Evolutionary conservation across 192 early-diverging fungal species (phyloP).

Genomic region (Coemansia sp.): DNA sequence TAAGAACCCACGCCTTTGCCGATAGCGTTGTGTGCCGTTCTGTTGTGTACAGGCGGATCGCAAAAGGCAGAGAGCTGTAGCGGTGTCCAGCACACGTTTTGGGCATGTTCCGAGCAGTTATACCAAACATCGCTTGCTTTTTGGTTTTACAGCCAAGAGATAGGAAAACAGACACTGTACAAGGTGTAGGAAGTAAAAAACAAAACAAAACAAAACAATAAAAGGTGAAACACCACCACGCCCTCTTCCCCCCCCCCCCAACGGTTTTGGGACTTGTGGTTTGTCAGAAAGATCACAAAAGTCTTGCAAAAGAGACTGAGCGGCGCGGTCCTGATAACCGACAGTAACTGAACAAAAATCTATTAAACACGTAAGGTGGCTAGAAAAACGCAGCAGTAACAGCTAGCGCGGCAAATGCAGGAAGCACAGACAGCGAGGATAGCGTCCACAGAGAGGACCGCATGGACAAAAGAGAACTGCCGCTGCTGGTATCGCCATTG

Average conservation of each 20-base stretch:
- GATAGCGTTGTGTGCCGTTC: constrained; percentile 46
- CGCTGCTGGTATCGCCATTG: not conserved
- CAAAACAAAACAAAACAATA: not conserved
- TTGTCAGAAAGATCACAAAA: no score
- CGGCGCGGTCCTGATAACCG: not conserved
- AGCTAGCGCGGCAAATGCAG: constrained; percentile 26
- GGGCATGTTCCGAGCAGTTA: not conserved
- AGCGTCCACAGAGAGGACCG: not conserved
- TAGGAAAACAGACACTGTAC: not conserved
- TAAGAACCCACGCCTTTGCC: constrained; percentile 39
- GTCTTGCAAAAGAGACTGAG: not conserved
- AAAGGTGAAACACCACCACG: not conserved
- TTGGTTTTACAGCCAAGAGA: not conserved
- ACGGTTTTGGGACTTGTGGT: not conserved
- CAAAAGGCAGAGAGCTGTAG: not conserved
- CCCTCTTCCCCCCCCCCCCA: not conserved
- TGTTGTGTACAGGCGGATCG: constrained; percentile 7
- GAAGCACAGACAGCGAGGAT: constrained; percentile 18
- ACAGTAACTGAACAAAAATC: not conserved
- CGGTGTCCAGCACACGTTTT: not conserved
- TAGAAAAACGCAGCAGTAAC: constrained; percentile 27
- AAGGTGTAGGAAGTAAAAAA: not conserved
- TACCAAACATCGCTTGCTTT: not conserved
- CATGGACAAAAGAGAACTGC: not conserved
- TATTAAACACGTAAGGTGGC: not conserved